phyloP scores from a whole-genome alignment of 2,329 filamentous ascomycete species.

The Pyrenochaeta sp. region DNA sequence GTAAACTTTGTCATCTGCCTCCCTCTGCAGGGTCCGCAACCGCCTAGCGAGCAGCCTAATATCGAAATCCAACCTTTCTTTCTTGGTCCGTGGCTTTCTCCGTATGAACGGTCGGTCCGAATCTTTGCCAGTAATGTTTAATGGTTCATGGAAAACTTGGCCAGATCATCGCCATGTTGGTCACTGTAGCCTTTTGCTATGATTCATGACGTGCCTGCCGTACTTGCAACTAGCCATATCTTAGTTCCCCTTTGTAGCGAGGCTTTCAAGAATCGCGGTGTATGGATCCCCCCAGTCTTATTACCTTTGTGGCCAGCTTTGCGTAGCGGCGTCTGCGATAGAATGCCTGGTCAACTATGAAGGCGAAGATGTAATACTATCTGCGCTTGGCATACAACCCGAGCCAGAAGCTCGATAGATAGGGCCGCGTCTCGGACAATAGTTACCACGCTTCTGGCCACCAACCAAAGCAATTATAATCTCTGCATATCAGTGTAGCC shows the following conservation, averaged over 20 bases:
- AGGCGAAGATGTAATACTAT: not conserved
- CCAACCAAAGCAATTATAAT: not conserved
- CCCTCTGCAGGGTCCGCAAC: slow-evolving; percentile 39
- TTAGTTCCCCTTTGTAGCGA: not conserved
- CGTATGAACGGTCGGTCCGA: slow-evolving; percentile 15
- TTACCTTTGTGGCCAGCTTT: not conserved
- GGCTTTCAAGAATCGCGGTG: not conserved
- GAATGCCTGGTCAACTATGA: not conserved
- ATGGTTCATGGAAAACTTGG: slow-evolving; percentile 2
- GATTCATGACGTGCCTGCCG: slow-evolving; percentile 2
- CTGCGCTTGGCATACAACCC: not conserved
- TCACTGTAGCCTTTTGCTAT: not conserved
- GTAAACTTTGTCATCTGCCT: slow-evolving; percentile 43
- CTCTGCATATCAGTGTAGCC: not conserved
- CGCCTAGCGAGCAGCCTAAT: slow-evolving; percentile 21
- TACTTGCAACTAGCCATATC: not conserved
- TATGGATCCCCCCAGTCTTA: not conserved
- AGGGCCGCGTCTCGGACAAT: not conserved
- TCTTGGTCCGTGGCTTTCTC: slow-evolving; percentile 11
- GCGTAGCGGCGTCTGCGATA: not conserved
- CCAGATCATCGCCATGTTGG: not conserved
- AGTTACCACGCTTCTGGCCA: not conserved
- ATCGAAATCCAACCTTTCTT: slow-evolving; percentile 19
- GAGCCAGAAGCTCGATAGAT: not conserved
- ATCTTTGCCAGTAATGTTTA: slow-evolving; percentile 7